A percentile compares a stretch with the other conserved stretches of the same genome.
phyloP scores from a whole-genome alignment of 495 filamentous ascomycete species.

The Aspergillus asperescens region DNA sequence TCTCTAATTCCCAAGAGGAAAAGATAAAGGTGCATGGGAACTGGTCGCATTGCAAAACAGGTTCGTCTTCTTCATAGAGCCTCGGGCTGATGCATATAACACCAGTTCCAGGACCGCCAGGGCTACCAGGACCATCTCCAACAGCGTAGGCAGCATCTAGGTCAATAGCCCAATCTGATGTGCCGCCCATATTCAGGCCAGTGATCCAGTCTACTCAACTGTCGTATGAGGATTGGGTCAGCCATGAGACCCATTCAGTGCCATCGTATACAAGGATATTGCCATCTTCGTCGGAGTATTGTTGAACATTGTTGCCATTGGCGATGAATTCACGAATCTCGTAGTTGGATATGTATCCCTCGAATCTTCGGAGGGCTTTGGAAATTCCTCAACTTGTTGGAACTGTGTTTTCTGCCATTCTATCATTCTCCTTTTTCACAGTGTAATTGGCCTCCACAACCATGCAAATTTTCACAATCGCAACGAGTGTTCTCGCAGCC shows the following conservation, averaged over 20 bases:
- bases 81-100: background rate
- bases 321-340: slow-evolving; percentile 5
- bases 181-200: slow-evolving; percentile 26
- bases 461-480: too few species aligned
- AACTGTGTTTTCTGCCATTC: too few species aligned
- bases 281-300: slow-evolving; percentile 15
- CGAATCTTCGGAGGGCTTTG: too few species aligned
- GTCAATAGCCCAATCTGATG: slow-evolving; percentile 38
- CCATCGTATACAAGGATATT: slow-evolving; percentile 39
- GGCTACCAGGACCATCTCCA: background rate
- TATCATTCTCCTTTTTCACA: too few species aligned
- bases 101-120: background rate
- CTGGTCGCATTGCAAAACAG: background rate
- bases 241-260: slow-evolving; percentile 31
- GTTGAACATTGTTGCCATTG: background rate
- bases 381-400: too few species aligned
- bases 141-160: slow-evolving; percentile 12
- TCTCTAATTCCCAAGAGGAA: background rate
- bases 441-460: too few species aligned
- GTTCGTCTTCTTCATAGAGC: background rate
- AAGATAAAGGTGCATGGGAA: background rate
- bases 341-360: slow-evolving; percentile 24
- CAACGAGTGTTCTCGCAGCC: too few species aligned
- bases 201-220: slow-evolving; percentile 13
- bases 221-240: slow-evolving; percentile 32